phyloP scores from a whole-genome alignment of 1,284 basidiomycete species.

The Trichosporon sp. region DNA sequence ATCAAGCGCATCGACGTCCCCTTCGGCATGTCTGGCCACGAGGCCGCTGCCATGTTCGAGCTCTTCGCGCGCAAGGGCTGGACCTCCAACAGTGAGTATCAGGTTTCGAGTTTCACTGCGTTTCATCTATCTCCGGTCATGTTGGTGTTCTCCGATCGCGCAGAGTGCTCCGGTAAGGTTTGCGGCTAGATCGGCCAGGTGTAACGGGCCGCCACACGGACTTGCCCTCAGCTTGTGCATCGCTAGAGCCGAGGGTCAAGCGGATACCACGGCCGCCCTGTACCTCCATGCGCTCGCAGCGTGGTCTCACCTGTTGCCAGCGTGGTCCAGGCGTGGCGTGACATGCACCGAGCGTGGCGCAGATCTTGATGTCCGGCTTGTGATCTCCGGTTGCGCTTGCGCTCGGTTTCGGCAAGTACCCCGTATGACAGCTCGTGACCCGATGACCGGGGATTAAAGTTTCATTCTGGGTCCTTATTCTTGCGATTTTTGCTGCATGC shows the following conservation, averaged over 20 bases:
- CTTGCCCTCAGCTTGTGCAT: neutral
- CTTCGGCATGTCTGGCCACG: conserved; percentile 45
- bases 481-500: too few species aligned
- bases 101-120: conserved; percentile 1
- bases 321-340: neutral
- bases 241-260: neutral
- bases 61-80: conserved; percentile 52
- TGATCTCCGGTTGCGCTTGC: conserved; percentile 1
- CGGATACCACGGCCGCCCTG: neutral
- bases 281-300: neutral
- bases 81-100: conserved; percentile 42
- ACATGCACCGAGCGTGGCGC: neutral
- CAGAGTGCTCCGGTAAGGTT: too few species aligned
- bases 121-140: conserved; percentile 2
- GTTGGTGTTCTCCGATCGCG: neutral
- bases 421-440: neutral
- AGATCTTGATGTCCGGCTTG: neutral
- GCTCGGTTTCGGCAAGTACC: neutral
- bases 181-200: too few species aligned
- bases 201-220: neutral
- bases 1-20: conserved; percentile 50
- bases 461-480: neutral
- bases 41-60: conserved; percentile 56
- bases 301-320: neutral
- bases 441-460: conserved; percentile 18